phyloP scores from a whole-genome alignment of 495 filamentous ascomycete genomes.

The Penicilliopsis zonata region DNA sequence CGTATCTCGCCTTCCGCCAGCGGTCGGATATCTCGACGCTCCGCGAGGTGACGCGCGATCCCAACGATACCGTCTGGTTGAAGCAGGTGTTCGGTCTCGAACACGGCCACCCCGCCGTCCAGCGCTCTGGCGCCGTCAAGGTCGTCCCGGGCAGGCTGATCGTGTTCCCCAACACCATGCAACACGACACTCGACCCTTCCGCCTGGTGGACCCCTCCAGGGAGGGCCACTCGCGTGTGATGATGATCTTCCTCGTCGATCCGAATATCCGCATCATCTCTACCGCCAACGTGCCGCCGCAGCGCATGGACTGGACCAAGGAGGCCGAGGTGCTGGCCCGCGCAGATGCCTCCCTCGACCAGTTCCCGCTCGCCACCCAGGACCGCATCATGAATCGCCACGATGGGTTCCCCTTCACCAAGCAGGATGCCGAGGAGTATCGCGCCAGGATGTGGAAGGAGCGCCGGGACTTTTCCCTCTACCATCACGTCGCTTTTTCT shows the following conservation, averaged over 20 bases:
- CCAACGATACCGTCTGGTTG: constrained; percentile 1
- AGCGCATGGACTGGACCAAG: constrained; percentile 12
- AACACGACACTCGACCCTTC: constrained; percentile 30
- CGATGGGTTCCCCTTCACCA: neutral
- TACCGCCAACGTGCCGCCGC: constrained; percentile 38
- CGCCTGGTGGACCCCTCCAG: constrained; percentile 25
- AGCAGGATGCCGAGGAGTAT: neutral
- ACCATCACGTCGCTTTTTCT: too few species aligned
- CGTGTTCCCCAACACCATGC: constrained; percentile 14
- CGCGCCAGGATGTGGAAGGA: too few species aligned
- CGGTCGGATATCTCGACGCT: too few species aligned
- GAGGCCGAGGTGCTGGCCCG: neutral
- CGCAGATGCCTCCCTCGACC: neutral
- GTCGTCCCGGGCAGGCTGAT: constrained; percentile 5
- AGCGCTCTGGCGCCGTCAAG: constrained; percentile 7
- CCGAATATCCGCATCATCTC: constrained; percentile 30
- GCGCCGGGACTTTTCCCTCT: too few species aligned
- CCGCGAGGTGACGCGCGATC: neutral
- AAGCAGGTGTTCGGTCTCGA: constrained; percentile 8
- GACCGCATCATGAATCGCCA: neutral
- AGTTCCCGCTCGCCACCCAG: neutral
- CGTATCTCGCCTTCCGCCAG: neutral
- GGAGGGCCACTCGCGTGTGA: constrained; percentile 29
- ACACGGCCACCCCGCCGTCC: constrained; percentile 4
- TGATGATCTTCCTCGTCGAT: constrained; percentile 38